phyloP scores from a whole-genome alignment of 2,329 filamentous ascomycete species.

The Stagonosporopsis cucurbitacearum region DNA sequence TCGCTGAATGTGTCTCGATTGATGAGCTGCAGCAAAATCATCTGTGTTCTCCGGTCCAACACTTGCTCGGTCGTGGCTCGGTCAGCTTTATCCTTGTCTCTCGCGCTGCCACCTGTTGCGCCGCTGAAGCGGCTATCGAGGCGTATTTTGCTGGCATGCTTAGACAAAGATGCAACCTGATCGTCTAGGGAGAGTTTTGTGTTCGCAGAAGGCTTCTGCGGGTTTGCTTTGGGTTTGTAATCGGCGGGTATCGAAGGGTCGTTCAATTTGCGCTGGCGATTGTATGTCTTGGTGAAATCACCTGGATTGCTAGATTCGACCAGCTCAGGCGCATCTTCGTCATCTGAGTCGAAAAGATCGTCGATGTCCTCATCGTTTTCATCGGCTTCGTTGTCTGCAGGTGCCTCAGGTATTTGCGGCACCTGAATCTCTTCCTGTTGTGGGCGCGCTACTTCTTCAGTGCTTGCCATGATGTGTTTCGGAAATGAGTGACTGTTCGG shows the following conservation, averaged over 20 bases:
- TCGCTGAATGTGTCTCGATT: slow-evolving; percentile 88
- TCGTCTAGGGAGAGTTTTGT: slow-evolving; percentile 82
- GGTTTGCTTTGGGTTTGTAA: slow-evolving; percentile 73
- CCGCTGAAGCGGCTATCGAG: slow-evolving; percentile 68
- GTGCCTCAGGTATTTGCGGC: slow-evolving; percentile 12
- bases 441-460: slow-evolving; percentile 11
- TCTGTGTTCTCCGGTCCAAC: slow-evolving; percentile 88
- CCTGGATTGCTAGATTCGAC: slow-evolving; percentile 63
- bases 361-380: slow-evolving; percentile 68
- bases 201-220: slow-evolving; percentile 74
- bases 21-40: slow-evolving; percentile 96
- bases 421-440: slow-evolving; percentile 15
- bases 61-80: slow-evolving; percentile 95
- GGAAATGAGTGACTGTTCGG: background rate
- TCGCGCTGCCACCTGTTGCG: slow-evolving; percentile 52
- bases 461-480: slow-evolving; percentile 24
- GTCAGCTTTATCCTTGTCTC: slow-evolving; percentile 85
- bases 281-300: slow-evolving; percentile 86
- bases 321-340: slow-evolving; percentile 62
- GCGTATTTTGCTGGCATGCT: slow-evolving; percentile 84
- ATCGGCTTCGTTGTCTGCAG: slow-evolving; percentile 15
- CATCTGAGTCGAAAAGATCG: slow-evolving; percentile 65
- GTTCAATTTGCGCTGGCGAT: slow-evolving; percentile 76
- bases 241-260: slow-evolving; percentile 57
- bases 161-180: slow-evolving; percentile 82